Conservation (phyloP, 2,329 filamentous ascomycete genomes). For the Diplocarpon mali region DNA sequence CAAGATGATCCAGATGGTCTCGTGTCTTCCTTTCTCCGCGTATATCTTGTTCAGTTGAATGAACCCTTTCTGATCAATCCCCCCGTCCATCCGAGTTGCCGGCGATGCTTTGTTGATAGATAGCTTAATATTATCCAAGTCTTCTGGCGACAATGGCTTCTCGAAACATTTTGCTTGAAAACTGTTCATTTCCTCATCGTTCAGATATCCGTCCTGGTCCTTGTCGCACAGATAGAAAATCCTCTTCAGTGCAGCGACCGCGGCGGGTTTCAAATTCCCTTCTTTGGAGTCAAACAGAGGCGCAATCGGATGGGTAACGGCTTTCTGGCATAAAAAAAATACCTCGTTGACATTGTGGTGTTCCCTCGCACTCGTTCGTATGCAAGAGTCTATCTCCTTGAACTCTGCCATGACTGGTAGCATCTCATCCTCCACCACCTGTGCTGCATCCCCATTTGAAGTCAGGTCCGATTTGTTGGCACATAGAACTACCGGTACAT, state of each 20-base stretch:
- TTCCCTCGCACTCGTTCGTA: conserved; percentile 82
- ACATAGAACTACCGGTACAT: conserved; percentile 91
- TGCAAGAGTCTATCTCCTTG: conserved; percentile 97
- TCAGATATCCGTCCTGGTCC: conserved; percentile 88
- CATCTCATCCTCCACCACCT: conserved; percentile 95
- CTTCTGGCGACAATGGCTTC: conserved; percentile 68
- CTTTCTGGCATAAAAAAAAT: conserved; percentile 97
- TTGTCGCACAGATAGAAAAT: conserved; percentile 96
- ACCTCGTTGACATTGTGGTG: conserved; percentile 92
- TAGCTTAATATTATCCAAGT: conserved; percentile 83
- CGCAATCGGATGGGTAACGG: conserved; percentile 92
- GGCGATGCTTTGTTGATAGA: conserved; percentile 64
- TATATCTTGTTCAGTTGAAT: conserved; percentile 90
- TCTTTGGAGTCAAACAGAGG: conserved; percentile 97
- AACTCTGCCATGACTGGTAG: conserved; percentile 97
- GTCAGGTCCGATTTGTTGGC: conserved; percentile 94
- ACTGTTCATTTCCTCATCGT: conserved; percentile 78
- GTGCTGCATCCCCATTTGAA: conserved; percentile 61
- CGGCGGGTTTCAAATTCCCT: conserved; percentile 73
- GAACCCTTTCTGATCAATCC: conserved; percentile 76
- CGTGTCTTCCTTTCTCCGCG: conserved; percentile 91
- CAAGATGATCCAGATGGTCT: conserved; percentile 96
- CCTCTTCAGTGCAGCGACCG: conserved; percentile 72
- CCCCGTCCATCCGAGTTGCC: conserved; percentile 50
- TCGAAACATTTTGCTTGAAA: conserved; percentile 92